phyloP scores from a whole-genome alignment of 2,329 filamentous ascomycete genomes.

The Trichoderma polysporum region DNA sequence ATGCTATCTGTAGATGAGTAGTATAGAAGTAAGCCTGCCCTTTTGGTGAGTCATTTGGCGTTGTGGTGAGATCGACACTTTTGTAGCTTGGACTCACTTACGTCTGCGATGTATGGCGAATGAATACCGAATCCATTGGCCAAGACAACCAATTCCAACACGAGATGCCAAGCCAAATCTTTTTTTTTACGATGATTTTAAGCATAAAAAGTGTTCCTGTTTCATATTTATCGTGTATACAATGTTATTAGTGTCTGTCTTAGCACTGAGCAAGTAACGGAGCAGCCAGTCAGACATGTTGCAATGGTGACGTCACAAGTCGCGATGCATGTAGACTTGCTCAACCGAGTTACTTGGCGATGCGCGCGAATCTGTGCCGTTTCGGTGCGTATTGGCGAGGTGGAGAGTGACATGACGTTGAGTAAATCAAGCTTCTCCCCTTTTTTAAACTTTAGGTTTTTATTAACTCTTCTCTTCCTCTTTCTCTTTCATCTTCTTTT shows the following conservation, averaged over 20 bases:
- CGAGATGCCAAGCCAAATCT: not conserved
- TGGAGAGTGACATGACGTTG: slow-evolving; percentile 15
- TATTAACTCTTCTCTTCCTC: not conserved
- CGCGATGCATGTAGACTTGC: not conserved
- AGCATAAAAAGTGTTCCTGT: not conserved
- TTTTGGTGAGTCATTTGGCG: not conserved
- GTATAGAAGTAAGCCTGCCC: too few species aligned
- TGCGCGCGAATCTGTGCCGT: slow-evolving; percentile 19
- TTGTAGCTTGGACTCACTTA: not conserved
- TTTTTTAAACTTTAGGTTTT: not conserved
- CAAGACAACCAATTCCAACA: not conserved
- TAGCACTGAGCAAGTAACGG: too few species aligned
- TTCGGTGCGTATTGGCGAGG: not conserved
- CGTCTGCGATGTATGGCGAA: not conserved
- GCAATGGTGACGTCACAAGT: slow-evolving; percentile 26
- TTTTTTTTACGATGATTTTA: not conserved
- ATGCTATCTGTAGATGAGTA: not conserved
- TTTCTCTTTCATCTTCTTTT: not conserved
- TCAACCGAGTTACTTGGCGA: not conserved
- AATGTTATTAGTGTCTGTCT: too few species aligned
- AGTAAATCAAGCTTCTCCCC: not conserved
- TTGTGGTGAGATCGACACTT: not conserved
- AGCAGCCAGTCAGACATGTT: not conserved
- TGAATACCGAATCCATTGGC: not conserved
- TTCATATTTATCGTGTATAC: not conserved